phyloP scores from a whole-genome alignment of 1,284 basidiomycete genomes.

The Pterulicium gracile region DNA sequence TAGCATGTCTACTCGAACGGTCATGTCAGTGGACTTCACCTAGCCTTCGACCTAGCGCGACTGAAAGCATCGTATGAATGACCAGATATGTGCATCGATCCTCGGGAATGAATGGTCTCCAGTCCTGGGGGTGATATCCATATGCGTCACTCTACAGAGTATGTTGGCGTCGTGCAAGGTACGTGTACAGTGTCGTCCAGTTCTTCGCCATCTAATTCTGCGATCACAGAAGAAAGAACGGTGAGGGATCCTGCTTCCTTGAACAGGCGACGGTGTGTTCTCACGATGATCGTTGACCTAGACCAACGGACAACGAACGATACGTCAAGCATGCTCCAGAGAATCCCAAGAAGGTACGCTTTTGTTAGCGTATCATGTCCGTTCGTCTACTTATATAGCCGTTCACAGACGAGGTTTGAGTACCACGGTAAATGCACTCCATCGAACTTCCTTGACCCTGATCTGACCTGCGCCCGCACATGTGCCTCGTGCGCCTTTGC shows the following conservation, averaged over 20 bases:
- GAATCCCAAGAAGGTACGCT: slow-evolving; percentile 74
- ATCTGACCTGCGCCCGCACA: neutral
- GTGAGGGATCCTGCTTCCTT: slow-evolving; percentile 29
- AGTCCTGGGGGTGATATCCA: slow-evolving; percentile 64
- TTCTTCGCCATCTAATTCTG: neutral
- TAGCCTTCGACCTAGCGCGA: slow-evolving; percentile 2
- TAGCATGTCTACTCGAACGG: slow-evolving; percentile 82
- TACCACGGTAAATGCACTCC: slow-evolving; percentile 52
- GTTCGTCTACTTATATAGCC: slow-evolving; percentile 7
- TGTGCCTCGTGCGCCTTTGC: no score
- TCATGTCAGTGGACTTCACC: slow-evolving; percentile 41
- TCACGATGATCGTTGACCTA: slow-evolving; percentile 18
- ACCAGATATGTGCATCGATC: slow-evolving; percentile 75
- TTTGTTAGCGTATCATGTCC: neutral
- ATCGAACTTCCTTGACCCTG: neutral
- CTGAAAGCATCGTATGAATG: neutral
- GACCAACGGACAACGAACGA: slow-evolving; percentile 70
- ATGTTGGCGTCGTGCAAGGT: slow-evolving; percentile 86
- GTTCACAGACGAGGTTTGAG: slow-evolving; percentile 54
- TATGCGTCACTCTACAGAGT: slow-evolving; percentile 76
- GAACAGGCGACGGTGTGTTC: neutral
- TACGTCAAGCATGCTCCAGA: slow-evolving; percentile 72
- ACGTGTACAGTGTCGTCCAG: slow-evolving; percentile 8
- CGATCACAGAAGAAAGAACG: slow-evolving; percentile 58
- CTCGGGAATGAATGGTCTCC: slow-evolving; percentile 82